phyloP scores from a whole-genome alignment of 352 stramenopile genomes.

The Globisporangium nagaii region DNA sequence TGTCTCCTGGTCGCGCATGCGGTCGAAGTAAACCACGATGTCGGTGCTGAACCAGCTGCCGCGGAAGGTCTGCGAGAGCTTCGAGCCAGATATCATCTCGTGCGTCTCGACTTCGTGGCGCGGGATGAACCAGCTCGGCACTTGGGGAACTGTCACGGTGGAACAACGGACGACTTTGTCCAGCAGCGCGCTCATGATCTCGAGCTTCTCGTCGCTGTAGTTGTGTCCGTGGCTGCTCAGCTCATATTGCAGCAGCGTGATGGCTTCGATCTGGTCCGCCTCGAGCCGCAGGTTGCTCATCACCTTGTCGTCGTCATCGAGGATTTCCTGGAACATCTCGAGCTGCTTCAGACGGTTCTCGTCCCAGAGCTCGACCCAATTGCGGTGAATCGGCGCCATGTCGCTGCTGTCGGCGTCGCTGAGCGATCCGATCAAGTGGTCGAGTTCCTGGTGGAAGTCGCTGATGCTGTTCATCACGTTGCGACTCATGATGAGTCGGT shows the following conservation, averaged over 20 bases:
- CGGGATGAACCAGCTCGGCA: conserved; percentile 6
- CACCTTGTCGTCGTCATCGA: neutral
- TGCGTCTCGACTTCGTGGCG: conserved; percentile 9
- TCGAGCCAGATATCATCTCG: neutral
- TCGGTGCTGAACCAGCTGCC: conserved; percentile 6
- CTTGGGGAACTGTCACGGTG: neutral
- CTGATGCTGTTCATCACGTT: conserved; percentile 1
- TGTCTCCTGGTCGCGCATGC: neutral
- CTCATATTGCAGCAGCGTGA: conserved; percentile 5
- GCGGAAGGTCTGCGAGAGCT: neutral
- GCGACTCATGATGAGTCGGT: neutral
- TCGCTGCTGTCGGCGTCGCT: neutral
- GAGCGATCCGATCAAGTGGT: neutral
- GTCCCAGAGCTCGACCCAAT: neutral
- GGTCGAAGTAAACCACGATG: neutral
- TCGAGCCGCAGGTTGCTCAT: neutral
- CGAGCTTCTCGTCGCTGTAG: conserved; percentile 8
- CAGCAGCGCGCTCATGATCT: neutral
- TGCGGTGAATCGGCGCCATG: neutral
- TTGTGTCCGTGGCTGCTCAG: conserved; percentile 1
- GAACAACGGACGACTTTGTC: neutral
- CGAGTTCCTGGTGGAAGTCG: conserved; percentile 10
- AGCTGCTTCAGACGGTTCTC: neutral
- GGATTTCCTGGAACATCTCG: neutral
- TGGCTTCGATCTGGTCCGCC: neutral